Percentiles rank a stretch among this genome's conserved stretches.
These are phyloP conservation scores for Alternaria triticimaculans DNA, from an alignment of 2,329 filamentous ascomycete genomes.

Conservation along the genomic window DNA sequence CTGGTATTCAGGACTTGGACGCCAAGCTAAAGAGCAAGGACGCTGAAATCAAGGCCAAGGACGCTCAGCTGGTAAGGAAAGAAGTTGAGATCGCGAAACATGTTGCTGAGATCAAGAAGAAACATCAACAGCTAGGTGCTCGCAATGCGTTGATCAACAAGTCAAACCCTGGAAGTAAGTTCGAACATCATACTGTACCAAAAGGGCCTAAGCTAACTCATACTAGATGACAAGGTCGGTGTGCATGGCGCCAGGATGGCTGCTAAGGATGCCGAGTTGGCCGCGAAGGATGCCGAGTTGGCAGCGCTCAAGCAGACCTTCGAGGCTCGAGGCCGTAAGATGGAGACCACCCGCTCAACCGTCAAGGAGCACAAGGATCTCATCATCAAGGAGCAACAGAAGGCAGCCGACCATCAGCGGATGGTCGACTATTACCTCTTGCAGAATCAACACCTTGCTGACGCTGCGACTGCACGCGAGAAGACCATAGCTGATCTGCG, in stretches of 20 bases:
- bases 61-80: background rate
- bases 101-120: background rate
- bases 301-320: background rate
- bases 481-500: conserved; percentile 14
- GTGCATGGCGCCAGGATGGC: background rate
- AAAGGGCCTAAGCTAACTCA: background rate
- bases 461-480: conserved; percentile 16
- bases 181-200: background rate
- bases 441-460: conserved; percentile 6
- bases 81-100: background rate
- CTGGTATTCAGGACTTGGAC: too few relatives aligned
- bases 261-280: background rate
- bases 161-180: background rate
- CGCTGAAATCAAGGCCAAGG: background rate
- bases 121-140: background rate
- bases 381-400: conserved; percentile 2
- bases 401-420: background rate
- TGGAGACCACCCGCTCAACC: background rate
- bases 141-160: background rate
- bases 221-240: background rate
- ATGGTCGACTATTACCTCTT: conserved; percentile 2
- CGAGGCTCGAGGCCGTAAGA: background rate
- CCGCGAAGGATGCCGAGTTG: background rate
- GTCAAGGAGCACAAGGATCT: background rate
- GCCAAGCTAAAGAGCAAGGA: background rate